These are phyloP conservation scores for Brassica balearica DNA, from an alignment of 441 rosid species.

Conservation along the genomic window DNA sequence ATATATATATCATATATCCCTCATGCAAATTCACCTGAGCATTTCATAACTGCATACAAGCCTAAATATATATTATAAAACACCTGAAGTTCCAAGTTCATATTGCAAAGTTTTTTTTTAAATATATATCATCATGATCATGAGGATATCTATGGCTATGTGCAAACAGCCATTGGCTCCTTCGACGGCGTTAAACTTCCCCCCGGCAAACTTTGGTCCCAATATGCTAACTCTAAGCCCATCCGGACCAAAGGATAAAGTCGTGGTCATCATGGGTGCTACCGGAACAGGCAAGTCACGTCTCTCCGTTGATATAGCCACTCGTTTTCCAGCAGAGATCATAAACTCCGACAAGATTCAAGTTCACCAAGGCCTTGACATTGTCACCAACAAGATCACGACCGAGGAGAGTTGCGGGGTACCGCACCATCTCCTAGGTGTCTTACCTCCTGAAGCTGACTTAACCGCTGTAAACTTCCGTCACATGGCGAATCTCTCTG, in stretches of 20 bases:
- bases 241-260: conserved; percentile 57
- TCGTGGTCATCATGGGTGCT: conserved; percentile 70
- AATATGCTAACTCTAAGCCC: conserved; percentile 42
- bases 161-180: conserved; percentile 48
- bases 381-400: conserved; percentile 70
- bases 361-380: conserved; percentile 66
- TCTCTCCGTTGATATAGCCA: conserved; percentile 70
- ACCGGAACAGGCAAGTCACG: conserved; percentile 83
- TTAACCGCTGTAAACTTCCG: conserved; percentile 59
- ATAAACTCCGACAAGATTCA: conserved; percentile 89
- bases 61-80: neutral
- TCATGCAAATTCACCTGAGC: conserved; percentile 40
- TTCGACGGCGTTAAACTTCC: conserved; percentile 42
- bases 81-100: neutral
- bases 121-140: conserved; percentile 34
- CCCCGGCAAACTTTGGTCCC: conserved; percentile 43
- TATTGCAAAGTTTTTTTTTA: neutral
- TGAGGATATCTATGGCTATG: conserved; percentile 47
- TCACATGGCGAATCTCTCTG: conserved; percentile 50
- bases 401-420: conserved; percentile 60
- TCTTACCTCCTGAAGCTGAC: conserved; percentile 55
- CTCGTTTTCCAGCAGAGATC: conserved; percentile 62
- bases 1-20: conserved; percentile 28
- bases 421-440: conserved; percentile 72
- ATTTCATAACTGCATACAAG: conserved; percentile 30